phyloP scores from a whole-genome alignment of 352 stramenopile genomes.

The Discostella stelligera region DNA sequence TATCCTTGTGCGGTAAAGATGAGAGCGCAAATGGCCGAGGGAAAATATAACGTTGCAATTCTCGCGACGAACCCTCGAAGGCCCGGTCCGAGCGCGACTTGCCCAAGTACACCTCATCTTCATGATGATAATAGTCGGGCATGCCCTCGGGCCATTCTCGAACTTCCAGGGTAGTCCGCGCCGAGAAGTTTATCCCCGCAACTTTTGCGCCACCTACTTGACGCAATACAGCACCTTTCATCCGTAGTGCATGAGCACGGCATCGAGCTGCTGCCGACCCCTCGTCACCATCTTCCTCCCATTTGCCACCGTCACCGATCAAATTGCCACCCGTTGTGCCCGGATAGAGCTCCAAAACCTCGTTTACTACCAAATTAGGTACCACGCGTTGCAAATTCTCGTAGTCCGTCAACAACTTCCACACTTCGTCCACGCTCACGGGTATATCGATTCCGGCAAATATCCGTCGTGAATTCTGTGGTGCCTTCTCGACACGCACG shows the following conservation, averaged over 20 bases:
- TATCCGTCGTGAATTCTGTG: constrained; percentile 79
- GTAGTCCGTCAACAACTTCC: constrained; percentile 79
- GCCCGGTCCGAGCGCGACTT: constrained; percentile 54
- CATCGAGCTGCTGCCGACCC: constrained; percentile 57
- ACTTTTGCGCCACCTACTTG: constrained; percentile 82
- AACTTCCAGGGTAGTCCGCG: constrained; percentile 75
- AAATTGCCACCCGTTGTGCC: constrained; percentile 13
- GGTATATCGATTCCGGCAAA: constrained; percentile 83
- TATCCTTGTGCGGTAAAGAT: constrained; percentile 70
- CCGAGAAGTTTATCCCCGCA: constrained; percentile 81
- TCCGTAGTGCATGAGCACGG: constrained; percentile 46
- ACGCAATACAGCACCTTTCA: constrained; percentile 68
- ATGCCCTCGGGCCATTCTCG: constrained; percentile 74
- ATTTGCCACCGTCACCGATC: not conserved
- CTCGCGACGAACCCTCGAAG: constrained; percentile 49
- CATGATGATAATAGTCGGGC: constrained; percentile 75
- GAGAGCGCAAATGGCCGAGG: constrained; percentile 76
- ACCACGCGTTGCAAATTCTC: constrained; percentile 75
- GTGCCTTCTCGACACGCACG: constrained; percentile 77
- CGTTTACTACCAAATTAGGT: constrained; percentile 80
- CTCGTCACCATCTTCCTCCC: not conserved
- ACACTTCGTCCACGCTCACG: constrained; percentile 75
- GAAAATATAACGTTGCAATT: constrained; percentile 73
- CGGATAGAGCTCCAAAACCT: constrained; percentile 71
- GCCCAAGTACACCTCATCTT: constrained; percentile 69